Percentiles rank a stretch among this genome's conserved stretches.
Conservation (phyloP, 106 monocot species). For the Narthecium ossifragum region DNA sequence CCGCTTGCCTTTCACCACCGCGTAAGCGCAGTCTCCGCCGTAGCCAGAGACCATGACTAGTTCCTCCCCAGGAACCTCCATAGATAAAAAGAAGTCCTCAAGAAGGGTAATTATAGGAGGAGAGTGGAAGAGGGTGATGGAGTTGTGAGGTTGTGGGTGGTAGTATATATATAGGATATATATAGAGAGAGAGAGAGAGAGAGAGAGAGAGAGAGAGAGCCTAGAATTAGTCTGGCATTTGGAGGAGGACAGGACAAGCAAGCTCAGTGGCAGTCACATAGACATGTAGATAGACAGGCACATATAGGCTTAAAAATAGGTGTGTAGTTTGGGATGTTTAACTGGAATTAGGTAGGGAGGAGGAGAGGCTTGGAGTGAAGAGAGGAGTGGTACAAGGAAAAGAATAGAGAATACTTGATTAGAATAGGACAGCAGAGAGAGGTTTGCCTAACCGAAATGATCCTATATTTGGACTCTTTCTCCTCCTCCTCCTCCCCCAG, state of each 20-base stretch:
- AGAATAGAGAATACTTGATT: no score
- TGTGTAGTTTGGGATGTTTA: not conserved
- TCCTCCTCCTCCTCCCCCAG: no score
- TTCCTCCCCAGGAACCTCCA: not conserved
- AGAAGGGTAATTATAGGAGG: not conserved
- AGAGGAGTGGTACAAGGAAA: no score
- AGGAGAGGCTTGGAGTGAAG: conserved; percentile 4
- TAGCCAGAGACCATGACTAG: not conserved
- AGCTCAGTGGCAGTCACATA: not conserved
- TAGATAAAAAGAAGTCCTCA: not conserved
- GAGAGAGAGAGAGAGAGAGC: conserved; percentile 8
- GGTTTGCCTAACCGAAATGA: no score
- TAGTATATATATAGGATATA: not conserved
- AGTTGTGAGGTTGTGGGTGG: not conserved
- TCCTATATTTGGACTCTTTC: no score
- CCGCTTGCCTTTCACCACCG: conserved; percentile 9
- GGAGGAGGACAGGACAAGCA: not conserved
- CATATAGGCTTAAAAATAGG: not conserved
- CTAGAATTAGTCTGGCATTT: not conserved
- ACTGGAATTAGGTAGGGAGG: conserved; percentile 5
- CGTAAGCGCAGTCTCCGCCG: not conserved
- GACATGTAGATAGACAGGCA: not conserved
- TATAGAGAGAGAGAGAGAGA: conserved; percentile 9
- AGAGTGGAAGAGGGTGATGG: not conserved
- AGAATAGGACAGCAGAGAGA: no score